phyloP scores from a whole-genome alignment of 2,329 filamentous ascomycete genomes.

The Fusarium denticulatum region DNA sequence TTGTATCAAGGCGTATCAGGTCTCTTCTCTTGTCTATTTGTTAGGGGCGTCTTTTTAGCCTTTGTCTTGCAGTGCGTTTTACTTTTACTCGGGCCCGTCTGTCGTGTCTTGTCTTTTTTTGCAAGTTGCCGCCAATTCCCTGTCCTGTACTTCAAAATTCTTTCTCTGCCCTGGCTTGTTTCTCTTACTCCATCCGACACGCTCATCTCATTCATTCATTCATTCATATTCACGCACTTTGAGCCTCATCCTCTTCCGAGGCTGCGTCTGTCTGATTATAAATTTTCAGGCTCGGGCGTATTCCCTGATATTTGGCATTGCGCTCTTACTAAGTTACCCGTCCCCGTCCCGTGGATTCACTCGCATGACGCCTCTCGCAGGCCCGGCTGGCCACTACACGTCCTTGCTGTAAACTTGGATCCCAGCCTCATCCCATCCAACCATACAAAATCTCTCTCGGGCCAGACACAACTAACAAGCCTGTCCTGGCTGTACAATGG shows the following conservation, averaged over 20 bases:
- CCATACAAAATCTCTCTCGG: neutral
- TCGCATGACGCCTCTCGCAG: conserved; percentile 42
- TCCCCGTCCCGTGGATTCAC: conserved; percentile 29
- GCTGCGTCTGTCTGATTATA: conserved; percentile 9
- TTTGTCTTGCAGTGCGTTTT: conserved; percentile 20
- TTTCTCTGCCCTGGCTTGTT: conserved; percentile 44
- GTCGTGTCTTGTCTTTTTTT: conserved; percentile 24
- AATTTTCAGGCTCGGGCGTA: conserved; percentile 10
- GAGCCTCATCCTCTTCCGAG: conserved; percentile 29
- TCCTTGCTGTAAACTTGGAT: conserved; percentile 42
- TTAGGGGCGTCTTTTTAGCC: conserved; percentile 4
- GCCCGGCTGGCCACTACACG: conserved; percentile 45
- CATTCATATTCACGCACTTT: conserved; percentile 38
- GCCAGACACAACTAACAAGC: conserved; percentile 15
- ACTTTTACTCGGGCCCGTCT: neutral
- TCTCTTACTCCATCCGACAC: conserved; percentile 46
- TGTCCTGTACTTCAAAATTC: conserved; percentile 46
- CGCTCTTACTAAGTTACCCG: conserved; percentile 22
- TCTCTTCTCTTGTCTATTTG: conserved; percentile 1
- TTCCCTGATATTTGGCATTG: conserved; percentile 26
- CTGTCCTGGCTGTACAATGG: conserved; percentile 48
- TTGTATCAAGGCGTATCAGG: neutral
- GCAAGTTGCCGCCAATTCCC: conserved; percentile 40
- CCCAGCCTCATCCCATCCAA: conserved; percentile 34
- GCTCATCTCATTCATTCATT: conserved; percentile 39